phyloP scores from a whole-genome alignment of 1,139 yeast species.

The Diutina scorzettiae region DNA sequence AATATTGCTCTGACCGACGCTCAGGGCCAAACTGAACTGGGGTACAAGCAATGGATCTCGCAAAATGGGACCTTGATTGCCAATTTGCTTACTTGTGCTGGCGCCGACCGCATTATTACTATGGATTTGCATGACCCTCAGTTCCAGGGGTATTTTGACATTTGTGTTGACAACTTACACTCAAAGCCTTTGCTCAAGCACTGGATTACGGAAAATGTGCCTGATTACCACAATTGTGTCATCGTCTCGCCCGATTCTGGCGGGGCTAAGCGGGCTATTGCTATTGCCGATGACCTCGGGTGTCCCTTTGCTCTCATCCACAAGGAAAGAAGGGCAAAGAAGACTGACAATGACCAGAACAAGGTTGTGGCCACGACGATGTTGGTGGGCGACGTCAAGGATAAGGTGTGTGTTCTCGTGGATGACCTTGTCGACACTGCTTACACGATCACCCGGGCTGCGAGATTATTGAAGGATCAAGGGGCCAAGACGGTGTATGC shows the following conservation, averaged over 20 bases:
- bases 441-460: slow-evolving; percentile 6
- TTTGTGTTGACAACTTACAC: slow-evolving; percentile 6
- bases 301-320: slow-evolving; percentile 6
- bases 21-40: slow-evolving; percentile 37
- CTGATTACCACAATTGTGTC: slow-evolving; percentile 6
- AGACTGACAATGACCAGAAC: not conserved
- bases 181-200: slow-evolving; percentile 5
- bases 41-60: slow-evolving; percentile 91
- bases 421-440: slow-evolving; percentile 6
- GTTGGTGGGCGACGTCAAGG: slow-evolving; percentile 7
- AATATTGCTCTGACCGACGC: slow-evolving; percentile 17
- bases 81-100: slow-evolving; percentile 5
- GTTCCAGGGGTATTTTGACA: slow-evolving; percentile 7
- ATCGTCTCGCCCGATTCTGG: slow-evolving; percentile 6
- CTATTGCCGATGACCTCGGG: slow-evolving; percentile 6
- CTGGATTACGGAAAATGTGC: slow-evolving; percentile 6
- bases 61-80: slow-evolving; percentile 71
- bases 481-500: slow-evolving; percentile 5
- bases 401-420: slow-evolving; percentile 6
- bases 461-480: slow-evolving; percentile 6
- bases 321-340: slow-evolving; percentile 1
- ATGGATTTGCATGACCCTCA: slow-evolving; percentile 7
- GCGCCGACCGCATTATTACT: slow-evolving; percentile 7
- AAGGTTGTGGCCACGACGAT: slow-evolving; percentile 5
- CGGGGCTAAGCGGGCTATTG: slow-evolving; percentile 7